Evolutionary conservation across 2,329 filamentous ascomycete genomes (phyloP).

Genomic region (Zasmidium cellare): DNA sequence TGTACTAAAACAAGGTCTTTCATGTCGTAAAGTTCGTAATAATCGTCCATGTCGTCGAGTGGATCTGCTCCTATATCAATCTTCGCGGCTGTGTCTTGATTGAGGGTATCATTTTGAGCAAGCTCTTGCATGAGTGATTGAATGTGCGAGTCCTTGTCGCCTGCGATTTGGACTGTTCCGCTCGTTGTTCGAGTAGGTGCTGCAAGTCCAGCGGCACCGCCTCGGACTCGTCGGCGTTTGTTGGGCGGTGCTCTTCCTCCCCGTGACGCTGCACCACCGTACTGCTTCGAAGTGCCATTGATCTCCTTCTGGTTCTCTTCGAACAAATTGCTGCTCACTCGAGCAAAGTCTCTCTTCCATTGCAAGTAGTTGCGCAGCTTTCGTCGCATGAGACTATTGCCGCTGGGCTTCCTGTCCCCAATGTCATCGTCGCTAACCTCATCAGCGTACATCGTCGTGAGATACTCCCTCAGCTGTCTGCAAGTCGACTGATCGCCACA

Average conservation of each 20-base stretch:
- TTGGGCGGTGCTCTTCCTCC: conserved; percentile 68
- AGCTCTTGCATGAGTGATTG: conserved; percentile 80
- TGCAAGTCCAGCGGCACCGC: conserved; percentile 65
- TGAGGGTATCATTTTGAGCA: conserved; percentile 75
- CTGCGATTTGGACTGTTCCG: conserved; percentile 72
- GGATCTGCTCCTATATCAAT: conserved; percentile 75
- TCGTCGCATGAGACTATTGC: conserved; percentile 83
- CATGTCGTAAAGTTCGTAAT: conserved; percentile 89
- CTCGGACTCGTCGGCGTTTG: conserved; percentile 81
- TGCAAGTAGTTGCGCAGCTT: conserved; percentile 81
- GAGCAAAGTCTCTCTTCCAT: conserved; percentile 88
- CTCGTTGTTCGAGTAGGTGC: conserved; percentile 66
- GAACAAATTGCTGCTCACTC: conserved; percentile 77
- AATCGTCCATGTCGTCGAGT: conserved; percentile 87
- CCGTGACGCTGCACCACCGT: conserved; percentile 46
- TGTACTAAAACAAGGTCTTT: conserved; percentile 85
- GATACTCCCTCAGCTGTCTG: conserved; percentile 83
- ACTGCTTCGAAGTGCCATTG: conserved; percentile 58
- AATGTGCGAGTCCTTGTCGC: conserved; percentile 81
- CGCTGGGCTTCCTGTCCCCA: conserved; percentile 60
- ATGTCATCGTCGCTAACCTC: conserved; percentile 52
- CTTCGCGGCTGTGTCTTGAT: conserved; percentile 60
- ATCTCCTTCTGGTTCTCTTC: conserved; percentile 76
- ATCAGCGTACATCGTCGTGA: conserved; percentile 79
- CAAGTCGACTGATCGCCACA: conserved; percentile 85